A percentile compares a stretch with the other conserved stretches of the same genome.
Evolutionary conservation across 2,329 filamentous ascomycete genomes (phyloP).

Genomic region (Chrysoporthe austroafricana): DNA sequence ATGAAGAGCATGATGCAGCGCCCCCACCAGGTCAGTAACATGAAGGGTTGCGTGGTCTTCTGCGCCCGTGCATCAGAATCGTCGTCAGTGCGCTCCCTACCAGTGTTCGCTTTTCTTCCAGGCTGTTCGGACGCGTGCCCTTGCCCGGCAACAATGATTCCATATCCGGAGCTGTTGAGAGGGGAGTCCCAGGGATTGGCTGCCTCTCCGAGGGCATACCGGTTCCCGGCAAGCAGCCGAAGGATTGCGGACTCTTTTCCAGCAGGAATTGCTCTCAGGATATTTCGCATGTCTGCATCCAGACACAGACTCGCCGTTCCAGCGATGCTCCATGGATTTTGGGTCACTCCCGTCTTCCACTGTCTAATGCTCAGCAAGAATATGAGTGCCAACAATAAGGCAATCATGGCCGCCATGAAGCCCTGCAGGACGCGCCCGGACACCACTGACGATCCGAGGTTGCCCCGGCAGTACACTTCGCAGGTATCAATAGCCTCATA

Average conservation of each 20-base stretch:
- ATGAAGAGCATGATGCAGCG: slow-evolving; percentile 35
- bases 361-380: slow-evolving; percentile 33
- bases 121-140: neutral
- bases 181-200: neutral
- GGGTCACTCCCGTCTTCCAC: slow-evolving; percentile 39
- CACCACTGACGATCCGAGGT: slow-evolving; percentile 9
- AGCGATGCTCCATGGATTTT: slow-evolving; percentile 43
- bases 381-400: slow-evolving; percentile 31
- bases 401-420: slow-evolving; percentile 37
- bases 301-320: slow-evolving; percentile 36
- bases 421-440: slow-evolving; percentile 28
- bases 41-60: slow-evolving; percentile 32
- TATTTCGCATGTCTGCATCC: slow-evolving; percentile 31
- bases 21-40: slow-evolving; percentile 33
- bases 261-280: neutral
- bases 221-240: neutral
- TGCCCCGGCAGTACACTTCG: slow-evolving; percentile 2
- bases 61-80: neutral
- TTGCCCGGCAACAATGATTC: slow-evolving; percentile 2
- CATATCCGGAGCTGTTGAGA: slow-evolving; percentile 6
- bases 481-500: slow-evolving; percentile 16
- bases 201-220: slow-evolving; percentile 8
- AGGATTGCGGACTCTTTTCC: slow-evolving; percentile 8
- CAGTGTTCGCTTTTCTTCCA: no score
- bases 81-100: neutral